Conservation (phyloP, 805 yeast species). For the Starmera pachycereana region DNA sequence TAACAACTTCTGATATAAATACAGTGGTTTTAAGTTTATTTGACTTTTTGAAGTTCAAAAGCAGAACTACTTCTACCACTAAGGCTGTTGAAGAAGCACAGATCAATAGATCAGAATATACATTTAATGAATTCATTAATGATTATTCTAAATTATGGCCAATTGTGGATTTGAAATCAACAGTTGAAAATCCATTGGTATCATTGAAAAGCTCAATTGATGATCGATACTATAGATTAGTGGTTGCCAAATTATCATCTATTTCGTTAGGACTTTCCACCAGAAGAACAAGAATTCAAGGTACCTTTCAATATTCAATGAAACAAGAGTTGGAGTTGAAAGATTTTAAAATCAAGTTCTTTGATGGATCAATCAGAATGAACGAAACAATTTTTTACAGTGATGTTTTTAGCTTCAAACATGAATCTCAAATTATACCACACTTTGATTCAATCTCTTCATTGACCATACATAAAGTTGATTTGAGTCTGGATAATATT, state of each 20-base stretch:
- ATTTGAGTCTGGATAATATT: constrained; percentile 17
- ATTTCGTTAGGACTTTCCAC: constrained; percentile 9
- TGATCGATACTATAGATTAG: constrained; percentile 20
- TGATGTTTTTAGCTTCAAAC: constrained; percentile 13
- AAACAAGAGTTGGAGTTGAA: constrained; percentile 12
- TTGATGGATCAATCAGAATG: constrained; percentile 8
- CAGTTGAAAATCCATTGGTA: constrained; percentile 28
- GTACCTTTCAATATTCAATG: constrained; percentile 7
- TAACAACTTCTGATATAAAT: constrained; percentile 29
- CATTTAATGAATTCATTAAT: constrained; percentile 4
- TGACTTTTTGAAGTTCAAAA: constrained; percentile 10
- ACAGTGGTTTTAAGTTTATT: constrained; percentile 19
- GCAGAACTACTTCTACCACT: neutral
- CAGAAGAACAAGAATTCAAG: neutral
- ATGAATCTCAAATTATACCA: constrained; percentile 17
- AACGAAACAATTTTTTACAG: constrained; percentile 13
- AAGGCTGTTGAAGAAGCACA: neutral
- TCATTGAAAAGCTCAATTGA: constrained; percentile 22
- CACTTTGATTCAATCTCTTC: constrained; percentile 6
- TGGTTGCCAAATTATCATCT: constrained; percentile 16
- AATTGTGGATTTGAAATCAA: constrained; percentile 22
- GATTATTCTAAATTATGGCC: constrained; percentile 21
- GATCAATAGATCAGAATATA: neutral
- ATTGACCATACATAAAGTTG: constrained; percentile 16
- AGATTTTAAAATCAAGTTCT: constrained; percentile 15